Percentiles rank a stretch among this genome's conserved stretches.
phyloP scores from a whole-genome alignment of 441 rosid genomes.

The Brassica hybrid region DNA sequence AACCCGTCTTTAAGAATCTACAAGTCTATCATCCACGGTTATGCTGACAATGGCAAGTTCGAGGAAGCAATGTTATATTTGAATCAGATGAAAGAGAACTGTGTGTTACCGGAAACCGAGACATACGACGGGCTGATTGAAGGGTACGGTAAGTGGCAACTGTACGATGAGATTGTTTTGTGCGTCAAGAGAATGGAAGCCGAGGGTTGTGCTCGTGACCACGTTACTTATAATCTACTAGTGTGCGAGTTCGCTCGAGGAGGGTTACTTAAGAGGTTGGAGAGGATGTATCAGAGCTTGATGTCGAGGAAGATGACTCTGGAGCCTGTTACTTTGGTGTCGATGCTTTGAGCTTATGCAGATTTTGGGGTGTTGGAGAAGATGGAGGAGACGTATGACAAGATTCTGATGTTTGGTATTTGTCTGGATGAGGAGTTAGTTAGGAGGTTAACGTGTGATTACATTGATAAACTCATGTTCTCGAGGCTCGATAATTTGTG shows the following conservation, averaged over 20 bases:
- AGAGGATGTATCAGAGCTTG: conserved; percentile 30
- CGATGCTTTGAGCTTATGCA: conserved; percentile 47
- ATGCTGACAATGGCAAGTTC: conserved; percentile 54
- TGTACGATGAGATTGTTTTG: conserved; percentile 67
- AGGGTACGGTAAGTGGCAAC: conserved; percentile 63
- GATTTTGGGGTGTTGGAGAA: conserved; percentile 59
- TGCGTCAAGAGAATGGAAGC: conserved; percentile 71
- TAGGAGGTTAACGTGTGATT: conserved; percentile 60
- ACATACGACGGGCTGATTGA: conserved; percentile 70
- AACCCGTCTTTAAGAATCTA: conserved; percentile 54
- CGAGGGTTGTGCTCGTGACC: conserved; percentile 62
- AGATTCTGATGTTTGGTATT: conserved; percentile 45
- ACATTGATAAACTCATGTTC: conserved; percentile 66
- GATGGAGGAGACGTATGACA: conserved; percentile 62
- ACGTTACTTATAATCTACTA: conserved; percentile 67
- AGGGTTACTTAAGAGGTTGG: conserved; percentile 51
- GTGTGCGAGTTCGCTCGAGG: conserved; percentile 60
- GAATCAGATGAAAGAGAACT: conserved; percentile 48
- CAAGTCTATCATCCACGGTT: conserved; percentile 63
- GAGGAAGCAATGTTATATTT: conserved; percentile 56
- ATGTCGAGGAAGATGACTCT: too few relatives aligned
- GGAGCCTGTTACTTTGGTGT: too few relatives aligned
- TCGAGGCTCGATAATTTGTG: conserved; percentile 71
- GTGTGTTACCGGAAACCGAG: conserved; percentile 41
- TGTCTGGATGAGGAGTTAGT: conserved; percentile 56